Conservation (phyloP, 2,329 filamentous ascomycete genomes). For the Fusarium sp. region DNA sequence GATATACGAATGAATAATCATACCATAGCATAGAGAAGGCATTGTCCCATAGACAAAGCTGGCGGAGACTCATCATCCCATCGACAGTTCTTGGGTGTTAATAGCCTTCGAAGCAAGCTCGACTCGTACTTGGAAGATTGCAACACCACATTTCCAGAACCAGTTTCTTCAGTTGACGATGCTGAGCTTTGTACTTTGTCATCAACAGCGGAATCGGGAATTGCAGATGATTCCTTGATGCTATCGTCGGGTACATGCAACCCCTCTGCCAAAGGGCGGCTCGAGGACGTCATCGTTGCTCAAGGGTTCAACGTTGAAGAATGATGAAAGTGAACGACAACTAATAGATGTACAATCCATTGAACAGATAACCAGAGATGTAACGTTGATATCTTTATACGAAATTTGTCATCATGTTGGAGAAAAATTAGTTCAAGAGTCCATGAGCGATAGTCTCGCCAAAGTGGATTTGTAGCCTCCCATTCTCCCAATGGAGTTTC, state of each 20-base stretch:
- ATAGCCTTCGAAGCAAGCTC: conserved; percentile 40
- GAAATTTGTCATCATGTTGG: conserved; percentile 3
- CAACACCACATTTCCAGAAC: conserved; percentile 1
- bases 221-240: conserved; percentile 23
- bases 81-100: conserved; percentile 75
- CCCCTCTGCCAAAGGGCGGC: neutral
- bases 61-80: conserved; percentile 78
- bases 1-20: conserved; percentile 23
- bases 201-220: conserved; percentile 1
- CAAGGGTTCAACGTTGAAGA: neutral
- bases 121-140: conserved; percentile 45
- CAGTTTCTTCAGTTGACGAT: conserved; percentile 34
- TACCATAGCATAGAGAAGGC: conserved; percentile 79
- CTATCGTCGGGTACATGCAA: conserved; percentile 12
- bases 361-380: neutral
- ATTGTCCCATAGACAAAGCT: conserved; percentile 76
- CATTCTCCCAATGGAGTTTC: conserved; percentile 30
- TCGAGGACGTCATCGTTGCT: conserved; percentile 34
- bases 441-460: conserved; percentile 1
- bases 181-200: conserved; percentile 8
- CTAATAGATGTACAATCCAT: neutral
- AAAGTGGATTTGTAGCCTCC: conserved; percentile 22
- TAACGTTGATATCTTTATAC: neutral
- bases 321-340: neutral
- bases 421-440: neutral